phyloP scores from a whole-genome alignment of 2,329 filamentous ascomycete genomes.

The Fusarium sterilihyphosum region DNA sequence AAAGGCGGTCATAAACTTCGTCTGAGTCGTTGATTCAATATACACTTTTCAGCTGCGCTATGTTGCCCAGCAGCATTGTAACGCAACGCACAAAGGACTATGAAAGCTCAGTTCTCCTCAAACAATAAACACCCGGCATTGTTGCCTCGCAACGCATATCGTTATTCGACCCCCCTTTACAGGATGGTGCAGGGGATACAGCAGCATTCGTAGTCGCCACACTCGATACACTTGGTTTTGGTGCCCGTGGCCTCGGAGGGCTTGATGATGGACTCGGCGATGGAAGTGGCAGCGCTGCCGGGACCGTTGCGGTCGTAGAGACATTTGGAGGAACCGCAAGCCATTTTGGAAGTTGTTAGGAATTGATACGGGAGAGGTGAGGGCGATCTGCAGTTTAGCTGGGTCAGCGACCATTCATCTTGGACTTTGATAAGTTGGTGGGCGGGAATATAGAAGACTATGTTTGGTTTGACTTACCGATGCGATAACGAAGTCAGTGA shows the following conservation, averaged over 20 bases:
- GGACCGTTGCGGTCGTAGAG: slow-evolving; percentile 54
- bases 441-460: background rate
- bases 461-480: background rate
- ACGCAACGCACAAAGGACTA: slow-evolving; percentile 15
- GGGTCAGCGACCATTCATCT: slow-evolving; percentile 6
- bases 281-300: slow-evolving; percentile 59
- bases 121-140: background rate
- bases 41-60: slow-evolving; percentile 7
- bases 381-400: background rate
- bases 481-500: background rate
- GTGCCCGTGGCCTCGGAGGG: slow-evolving; percentile 55
- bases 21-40: slow-evolving; percentile 4
- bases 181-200: slow-evolving; percentile 65
- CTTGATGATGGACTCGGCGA: slow-evolving; percentile 62
- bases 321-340: slow-evolving; percentile 32
- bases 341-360: slow-evolving; percentile 34
- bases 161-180: slow-evolving; percentile 43
- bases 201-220: slow-evolving; percentile 57
- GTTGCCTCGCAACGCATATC: background rate
- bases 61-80: background rate
- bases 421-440: background rate
- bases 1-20: slow-evolving; percentile 10
- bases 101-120: slow-evolving; percentile 1
- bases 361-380: background rate
- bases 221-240: slow-evolving; percentile 44